Evolutionary conservation across 306 rosid genomes (phyloP).

Genomic region (Prunus persica): DNA sequence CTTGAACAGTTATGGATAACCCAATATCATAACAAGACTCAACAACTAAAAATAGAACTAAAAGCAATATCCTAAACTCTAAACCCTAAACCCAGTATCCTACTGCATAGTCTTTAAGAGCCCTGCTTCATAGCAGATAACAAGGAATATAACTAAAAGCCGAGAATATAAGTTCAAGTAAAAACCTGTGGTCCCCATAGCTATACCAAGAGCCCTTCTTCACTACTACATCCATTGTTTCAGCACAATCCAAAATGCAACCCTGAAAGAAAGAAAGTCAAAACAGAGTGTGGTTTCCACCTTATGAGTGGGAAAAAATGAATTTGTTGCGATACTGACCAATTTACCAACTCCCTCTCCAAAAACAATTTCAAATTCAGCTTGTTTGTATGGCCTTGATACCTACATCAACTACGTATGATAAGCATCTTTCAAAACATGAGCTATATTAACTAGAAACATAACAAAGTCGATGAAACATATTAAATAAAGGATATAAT

Average conservation of each 20-base stretch:
- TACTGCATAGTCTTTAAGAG: neutral
- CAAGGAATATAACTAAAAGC: constrained; percentile 1
- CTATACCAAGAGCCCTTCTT: constrained; percentile 98
- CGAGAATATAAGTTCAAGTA: constrained; percentile 19
- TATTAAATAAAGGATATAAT: neutral
- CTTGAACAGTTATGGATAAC: too few species aligned
- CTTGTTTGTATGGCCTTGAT: constrained; percentile 95
- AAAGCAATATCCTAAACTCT: too few species aligned
- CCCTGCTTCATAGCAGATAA: neutral
- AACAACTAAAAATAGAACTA: neutral
- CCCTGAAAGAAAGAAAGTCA: constrained; percentile 62
- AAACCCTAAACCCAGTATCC: neutral
- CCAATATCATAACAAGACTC: neutral
- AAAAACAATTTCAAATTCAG: constrained; percentile 91
- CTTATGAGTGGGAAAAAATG: constrained; percentile 2
- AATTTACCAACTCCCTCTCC: constrained; percentile 88
- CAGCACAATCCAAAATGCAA: constrained; percentile 96
- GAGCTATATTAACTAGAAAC: neutral
- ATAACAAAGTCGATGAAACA: neutral
- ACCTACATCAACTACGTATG: constrained; percentile 54
- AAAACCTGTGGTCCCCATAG: constrained; percentile 86
- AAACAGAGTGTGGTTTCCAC: constrained; percentile 19
- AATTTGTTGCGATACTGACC: constrained; percentile 44
- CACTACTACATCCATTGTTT: constrained; percentile 68
- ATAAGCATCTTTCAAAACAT: constrained; percentile 19